A percentile compares a stretch with the other conserved stretches of the same genome.
These are phyloP conservation scores for Saposhnikovia divaricata DNA, from an alignment of 129 eudicot genomes.

Conservation along the genomic window DNA sequence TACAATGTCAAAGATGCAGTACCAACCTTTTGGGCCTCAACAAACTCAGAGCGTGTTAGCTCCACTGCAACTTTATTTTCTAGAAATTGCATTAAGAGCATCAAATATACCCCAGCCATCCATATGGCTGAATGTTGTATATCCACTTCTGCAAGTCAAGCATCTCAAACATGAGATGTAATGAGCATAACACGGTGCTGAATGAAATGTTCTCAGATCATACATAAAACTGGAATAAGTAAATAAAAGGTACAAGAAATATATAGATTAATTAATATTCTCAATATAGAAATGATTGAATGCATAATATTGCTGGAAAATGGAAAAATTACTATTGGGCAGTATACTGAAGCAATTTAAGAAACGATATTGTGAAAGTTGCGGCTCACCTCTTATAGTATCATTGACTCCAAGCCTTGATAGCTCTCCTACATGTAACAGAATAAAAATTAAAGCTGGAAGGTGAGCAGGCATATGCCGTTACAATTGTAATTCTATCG, in stretches of 20 bases:
- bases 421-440: slow-evolving; percentile 66
- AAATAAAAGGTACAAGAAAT: background rate
- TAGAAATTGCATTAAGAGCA: slow-evolving; percentile 92
- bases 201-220: background rate
- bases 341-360: background rate
- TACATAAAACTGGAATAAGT: background rate
- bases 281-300: background rate
- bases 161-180: slow-evolving; percentile 11
- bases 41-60: slow-evolving; percentile 88
- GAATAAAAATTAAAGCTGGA: slow-evolving; percentile 18
- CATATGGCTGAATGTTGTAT: slow-evolving; percentile 91
- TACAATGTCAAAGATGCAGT: slow-evolving; percentile 10
- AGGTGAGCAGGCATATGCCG: slow-evolving; percentile 8
- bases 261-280: background rate
- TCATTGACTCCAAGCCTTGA: slow-evolving; percentile 64
- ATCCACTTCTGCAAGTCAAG: slow-evolving; percentile 62
- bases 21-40: slow-evolving; percentile 92
- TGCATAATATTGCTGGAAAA: background rate
- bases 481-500: slow-evolving; percentile 6
- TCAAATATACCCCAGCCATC: slow-evolving; percentile 91
- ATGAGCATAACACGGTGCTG: slow-evolving; percentile 1
- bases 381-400: slow-evolving; percentile 48
- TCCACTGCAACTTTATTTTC: slow-evolving; percentile 94
- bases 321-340: background rate
- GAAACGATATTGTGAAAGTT: slow-evolving; percentile 2